These are phyloP conservation scores for Aspergillus pseudonomiae DNA, from an alignment of 2,329 filamentous ascomycete genomes.

Conservation along the genomic window DNA sequence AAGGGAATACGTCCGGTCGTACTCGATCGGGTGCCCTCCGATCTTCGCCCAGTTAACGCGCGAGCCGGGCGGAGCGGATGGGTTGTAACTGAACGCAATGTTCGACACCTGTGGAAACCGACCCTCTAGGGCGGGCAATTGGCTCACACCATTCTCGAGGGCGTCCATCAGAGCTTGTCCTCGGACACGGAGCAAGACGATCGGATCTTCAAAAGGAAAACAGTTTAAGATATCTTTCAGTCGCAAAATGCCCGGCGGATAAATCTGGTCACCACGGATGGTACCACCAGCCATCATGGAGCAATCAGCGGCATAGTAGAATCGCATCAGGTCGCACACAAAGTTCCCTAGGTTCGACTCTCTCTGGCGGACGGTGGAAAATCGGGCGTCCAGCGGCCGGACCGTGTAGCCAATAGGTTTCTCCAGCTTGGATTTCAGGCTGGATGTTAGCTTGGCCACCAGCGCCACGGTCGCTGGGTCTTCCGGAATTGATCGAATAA, in stretches of 20 bases:
- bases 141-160: slow-evolving; percentile 79
- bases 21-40: slow-evolving; percentile 63
- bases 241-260: slow-evolving; percentile 75
- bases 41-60: slow-evolving; percentile 68
- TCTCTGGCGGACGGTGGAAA: slow-evolving; percentile 73
- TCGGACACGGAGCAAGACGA: slow-evolving; percentile 72
- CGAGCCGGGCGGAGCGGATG: slow-evolving; percentile 60
- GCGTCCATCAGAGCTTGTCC: slow-evolving; percentile 77
- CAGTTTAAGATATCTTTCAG: slow-evolving; percentile 84
- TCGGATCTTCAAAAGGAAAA: slow-evolving; percentile 90
- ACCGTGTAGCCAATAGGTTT: slow-evolving; percentile 84
- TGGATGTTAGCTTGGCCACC: slow-evolving; percentile 70
- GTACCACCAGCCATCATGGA: slow-evolving; percentile 83
- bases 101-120: slow-evolving; percentile 87
- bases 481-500: slow-evolving; percentile 68
- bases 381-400: slow-evolving; percentile 80
- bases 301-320: slow-evolving; percentile 79
- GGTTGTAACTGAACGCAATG: slow-evolving; percentile 74
- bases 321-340: slow-evolving; percentile 87
- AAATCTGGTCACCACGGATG: slow-evolving; percentile 85
- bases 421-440: slow-evolving; percentile 74
- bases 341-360: slow-evolving; percentile 91
- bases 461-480: slow-evolving; percentile 64
- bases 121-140: slow-evolving; percentile 81
- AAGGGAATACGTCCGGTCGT: slow-evolving; percentile 68